phyloP scores from a whole-genome alignment of 345 rosid genomes.

The Draba incana region DNA sequence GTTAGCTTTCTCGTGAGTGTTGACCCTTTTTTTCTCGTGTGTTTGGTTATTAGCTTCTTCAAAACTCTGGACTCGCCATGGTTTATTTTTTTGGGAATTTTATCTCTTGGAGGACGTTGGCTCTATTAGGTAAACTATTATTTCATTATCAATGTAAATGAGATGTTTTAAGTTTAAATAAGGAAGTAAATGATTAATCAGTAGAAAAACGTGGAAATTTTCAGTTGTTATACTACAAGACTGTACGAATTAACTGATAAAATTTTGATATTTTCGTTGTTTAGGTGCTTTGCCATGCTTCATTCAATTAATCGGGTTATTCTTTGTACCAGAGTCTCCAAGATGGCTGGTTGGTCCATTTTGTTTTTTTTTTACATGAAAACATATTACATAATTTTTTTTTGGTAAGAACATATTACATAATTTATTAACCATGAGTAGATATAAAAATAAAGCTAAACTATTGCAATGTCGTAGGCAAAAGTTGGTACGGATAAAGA shows the following conservation, averaged over 20 bases:
- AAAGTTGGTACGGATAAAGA: constrained; percentile 52
- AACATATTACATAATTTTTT: neutral
- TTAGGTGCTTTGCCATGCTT: constrained; percentile 48
- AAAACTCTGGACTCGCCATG: constrained; percentile 40
- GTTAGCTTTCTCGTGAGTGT: constrained; percentile 1
- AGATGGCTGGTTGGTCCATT: constrained; percentile 53
- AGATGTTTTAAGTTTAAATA: neutral
- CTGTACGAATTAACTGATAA: neutral
- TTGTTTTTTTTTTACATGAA: neutral
- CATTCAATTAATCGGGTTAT: constrained; percentile 48
- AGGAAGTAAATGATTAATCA: neutral
- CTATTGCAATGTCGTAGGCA: constrained; percentile 40
- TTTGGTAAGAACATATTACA: neutral
- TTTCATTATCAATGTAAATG: neutral
- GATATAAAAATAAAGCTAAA: neutral
- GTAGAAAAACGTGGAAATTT: neutral
- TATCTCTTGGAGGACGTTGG: constrained; percentile 40
- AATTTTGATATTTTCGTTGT: neutral
- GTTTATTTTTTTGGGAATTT: constrained; percentile 38
- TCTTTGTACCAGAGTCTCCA: constrained; percentile 64
- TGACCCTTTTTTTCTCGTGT: neutral
- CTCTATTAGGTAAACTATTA: constrained; percentile 37
- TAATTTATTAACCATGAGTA: neutral
- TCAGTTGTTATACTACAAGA: neutral
- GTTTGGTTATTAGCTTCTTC: constrained; percentile 36